Percentiles rank a stretch among this genome's conserved stretches.
These are phyloP conservation scores for Pisolithus sp. DNA, from an alignment of 768 basidiomycete genomes.

Conservation along the genomic window DNA sequence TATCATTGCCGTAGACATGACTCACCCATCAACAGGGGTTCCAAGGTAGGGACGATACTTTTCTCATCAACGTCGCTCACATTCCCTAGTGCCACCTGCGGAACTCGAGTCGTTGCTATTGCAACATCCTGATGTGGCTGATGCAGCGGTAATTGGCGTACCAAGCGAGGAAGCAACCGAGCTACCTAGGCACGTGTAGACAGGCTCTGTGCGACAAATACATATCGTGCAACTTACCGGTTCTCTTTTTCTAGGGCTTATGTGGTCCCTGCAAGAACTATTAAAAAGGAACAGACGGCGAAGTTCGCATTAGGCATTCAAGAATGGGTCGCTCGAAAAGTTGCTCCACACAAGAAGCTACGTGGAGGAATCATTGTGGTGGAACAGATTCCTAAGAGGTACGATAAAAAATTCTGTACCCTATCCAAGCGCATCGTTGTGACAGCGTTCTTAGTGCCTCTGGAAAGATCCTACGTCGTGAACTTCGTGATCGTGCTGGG, in stretches of 20 bases:
- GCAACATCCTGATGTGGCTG: slow-evolving; percentile 71
- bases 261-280: slow-evolving; percentile 29
- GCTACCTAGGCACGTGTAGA: slow-evolving; percentile 51
- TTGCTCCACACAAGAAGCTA: slow-evolving; percentile 71
- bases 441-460: slow-evolving; percentile 47
- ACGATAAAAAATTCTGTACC: not conserved
- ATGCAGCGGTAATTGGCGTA: slow-evolving; percentile 80
- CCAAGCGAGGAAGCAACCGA: slow-evolving; percentile 69
- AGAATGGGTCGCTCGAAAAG: slow-evolving; percentile 61
- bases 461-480: slow-evolving; percentile 81
- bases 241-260: slow-evolving; percentile 45
- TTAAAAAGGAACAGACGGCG: slow-evolving; percentile 12
- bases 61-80: not conserved
- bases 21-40: slow-evolving; percentile 44
- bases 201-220: no score
- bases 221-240: not conserved
- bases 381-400: slow-evolving; percentile 35
- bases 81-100: slow-evolving; percentile 66
- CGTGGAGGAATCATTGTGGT: slow-evolving; percentile 66
- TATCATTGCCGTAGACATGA: not conserved
- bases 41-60: slow-evolving; percentile 46
- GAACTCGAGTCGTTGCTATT: slow-evolving; percentile 76
- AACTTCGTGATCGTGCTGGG: slow-evolving; percentile 64
- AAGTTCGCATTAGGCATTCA: slow-evolving; percentile 45
- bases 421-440: not conserved